Evolutionary conservation across 2,329 filamentous ascomycete species (phyloP), one percentile per base, ranked within the genome.

Genomic region (Talaromyces rugulosus): DNA sequence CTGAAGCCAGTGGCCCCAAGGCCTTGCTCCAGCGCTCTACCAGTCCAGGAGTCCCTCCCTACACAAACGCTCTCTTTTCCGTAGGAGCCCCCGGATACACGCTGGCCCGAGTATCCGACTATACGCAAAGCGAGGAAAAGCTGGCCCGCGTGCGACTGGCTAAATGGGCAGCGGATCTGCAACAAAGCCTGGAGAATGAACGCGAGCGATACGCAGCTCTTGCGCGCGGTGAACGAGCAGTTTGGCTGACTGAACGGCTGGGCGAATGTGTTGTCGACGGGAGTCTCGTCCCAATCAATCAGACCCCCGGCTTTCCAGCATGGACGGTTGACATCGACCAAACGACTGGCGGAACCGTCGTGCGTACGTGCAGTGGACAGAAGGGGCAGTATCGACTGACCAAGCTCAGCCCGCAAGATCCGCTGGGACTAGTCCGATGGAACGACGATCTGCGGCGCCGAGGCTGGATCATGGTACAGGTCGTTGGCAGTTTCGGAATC

Each of bases 161-260:
- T 1, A 90, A 89, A 70, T 96, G 92, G 92, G 91, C 92, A 0
- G 84, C 87, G 7, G 90, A 95, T 68, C 80, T 96, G 0, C 91
- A 96, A 71, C 85, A 86, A 61, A 91, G 89, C 69, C 79, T 95
- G 1, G 83, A 87, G 31, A 88, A 88, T 62, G 91, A 95, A 72
- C 84, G 87, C n/a, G 83, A 85, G 31, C 80, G 86, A 66, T 93
- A 88, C 64, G 87, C 89, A 64, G 78, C 83, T 7, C 77, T 90
- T 0, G 83, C 84, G 4, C 81, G 83, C 27, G 83, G 81, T 27
- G 86, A 92, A 71, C 78, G 88, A 40, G 86, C 87, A 3, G 78
- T 87, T 31, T 92, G 89, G 89, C 79, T 91, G 34, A 87, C 85
- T 0, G 84, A 89, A 70, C 78, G 81, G 59, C 78, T 92, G 1